Evolutionary conservation across 2,329 filamentous ascomycete species (phyloP).

Genomic region (Alternaria sp.): DNA sequence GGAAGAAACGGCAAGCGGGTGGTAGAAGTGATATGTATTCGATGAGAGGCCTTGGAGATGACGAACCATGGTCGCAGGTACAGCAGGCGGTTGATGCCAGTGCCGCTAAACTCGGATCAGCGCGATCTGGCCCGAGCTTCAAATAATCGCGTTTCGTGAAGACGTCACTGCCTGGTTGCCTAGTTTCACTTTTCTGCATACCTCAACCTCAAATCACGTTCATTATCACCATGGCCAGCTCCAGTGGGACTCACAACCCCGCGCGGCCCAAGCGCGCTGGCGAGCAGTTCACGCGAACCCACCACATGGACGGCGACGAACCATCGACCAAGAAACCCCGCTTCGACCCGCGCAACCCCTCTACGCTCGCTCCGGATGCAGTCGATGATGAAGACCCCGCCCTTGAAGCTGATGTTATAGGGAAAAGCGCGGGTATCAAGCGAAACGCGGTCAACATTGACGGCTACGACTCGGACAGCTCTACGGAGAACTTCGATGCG

Average conservation of each 20-base stretch:
- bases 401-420: constrained; percentile 92
- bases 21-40: constrained; percentile 17
- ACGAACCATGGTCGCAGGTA: constrained; percentile 27
- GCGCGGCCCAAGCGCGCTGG: constrained; percentile 84
- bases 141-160: constrained; percentile 13
- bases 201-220: neutral
- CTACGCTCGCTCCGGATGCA: constrained; percentile 84
- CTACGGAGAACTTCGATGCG: constrained; percentile 87
- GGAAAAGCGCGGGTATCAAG: constrained; percentile 77
- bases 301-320: constrained; percentile 68
- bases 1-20: constrained; percentile 27
- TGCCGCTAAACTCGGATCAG: constrained; percentile 5
- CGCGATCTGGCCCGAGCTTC: constrained; percentile 34
- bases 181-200: neutral
- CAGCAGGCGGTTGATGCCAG: constrained; percentile 29
- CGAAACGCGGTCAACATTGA: constrained; percentile 96
- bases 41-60: constrained; percentile 6
- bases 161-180: constrained; percentile 24
- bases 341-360: constrained; percentile 95
- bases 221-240: constrained; percentile 37
- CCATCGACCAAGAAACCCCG: constrained; percentile 77
- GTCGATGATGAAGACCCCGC: constrained; percentile 78
- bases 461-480: constrained; percentile 92
- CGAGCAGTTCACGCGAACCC: constrained; percentile 80
- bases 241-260: constrained; percentile 52